Conservation (phyloP, 179 eudicot species). For the Corrigiola litoralis region DNA sequence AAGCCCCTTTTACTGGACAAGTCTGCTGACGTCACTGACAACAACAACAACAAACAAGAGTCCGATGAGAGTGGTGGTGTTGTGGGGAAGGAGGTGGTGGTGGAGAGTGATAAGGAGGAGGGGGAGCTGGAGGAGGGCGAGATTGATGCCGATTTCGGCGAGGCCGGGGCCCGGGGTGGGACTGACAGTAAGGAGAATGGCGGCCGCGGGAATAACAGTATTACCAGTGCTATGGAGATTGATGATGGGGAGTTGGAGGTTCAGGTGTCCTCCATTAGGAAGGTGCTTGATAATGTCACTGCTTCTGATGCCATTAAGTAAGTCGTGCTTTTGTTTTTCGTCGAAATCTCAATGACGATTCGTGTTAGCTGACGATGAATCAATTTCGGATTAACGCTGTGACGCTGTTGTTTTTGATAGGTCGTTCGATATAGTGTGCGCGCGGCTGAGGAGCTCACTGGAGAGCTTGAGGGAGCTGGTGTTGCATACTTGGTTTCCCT, state of each 20-base stretch:
- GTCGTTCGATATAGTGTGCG: slow-evolving; percentile 59
- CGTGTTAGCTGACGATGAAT: too few species aligned
- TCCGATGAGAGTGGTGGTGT: slow-evolving; percentile 13
- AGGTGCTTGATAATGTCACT: slow-evolving; percentile 55
- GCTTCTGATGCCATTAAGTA: slow-evolving; percentile 56
- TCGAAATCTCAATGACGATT: background rate
- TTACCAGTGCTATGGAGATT: slow-evolving; percentile 25
- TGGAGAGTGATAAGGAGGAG: slow-evolving; percentile 61
- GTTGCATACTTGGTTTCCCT: slow-evolving; percentile 40
- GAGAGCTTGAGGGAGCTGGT: slow-evolving; percentile 49
- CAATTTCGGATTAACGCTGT: too few species aligned
- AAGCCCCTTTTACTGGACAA: too few species aligned
- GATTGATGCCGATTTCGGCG: slow-evolving; percentile 64
- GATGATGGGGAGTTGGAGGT: slow-evolving; percentile 44
- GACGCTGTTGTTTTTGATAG: slow-evolving; percentile 27
- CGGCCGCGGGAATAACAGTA: background rate
- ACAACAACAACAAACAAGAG: background rate
- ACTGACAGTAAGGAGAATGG: background rate
- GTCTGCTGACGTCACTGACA: too few species aligned
- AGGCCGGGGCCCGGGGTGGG: too few species aligned
- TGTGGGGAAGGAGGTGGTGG: slow-evolving; percentile 15
- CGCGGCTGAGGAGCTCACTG: slow-evolving; percentile 41
- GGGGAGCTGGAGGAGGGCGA: slow-evolving; percentile 89
- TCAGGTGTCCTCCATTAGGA: slow-evolving; percentile 46
- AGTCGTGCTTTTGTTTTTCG: slow-evolving; percentile 18